These are phyloP conservation scores for Strobilomyces echinocephalus DNA, from an alignment of 768 basidiomycete species.

Conservation along the genomic window DNA sequence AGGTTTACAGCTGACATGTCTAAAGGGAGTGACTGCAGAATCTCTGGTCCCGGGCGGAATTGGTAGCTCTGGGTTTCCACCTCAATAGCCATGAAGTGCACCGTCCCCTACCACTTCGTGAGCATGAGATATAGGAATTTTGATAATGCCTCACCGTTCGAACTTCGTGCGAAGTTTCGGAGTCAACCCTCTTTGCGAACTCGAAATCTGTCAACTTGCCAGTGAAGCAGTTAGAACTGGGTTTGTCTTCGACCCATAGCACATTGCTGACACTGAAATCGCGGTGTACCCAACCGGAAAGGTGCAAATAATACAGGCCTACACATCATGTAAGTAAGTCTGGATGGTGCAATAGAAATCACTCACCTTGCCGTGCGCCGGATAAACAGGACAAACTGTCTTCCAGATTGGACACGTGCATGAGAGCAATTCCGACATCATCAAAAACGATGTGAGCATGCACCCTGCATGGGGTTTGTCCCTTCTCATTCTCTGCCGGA, in stretches of 20 bases:
- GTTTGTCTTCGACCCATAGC: not conserved
- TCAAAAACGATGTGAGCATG: not conserved
- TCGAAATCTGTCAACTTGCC: conserved; percentile 15
- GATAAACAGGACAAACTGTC: not conserved
- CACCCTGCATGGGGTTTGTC: not conserved
- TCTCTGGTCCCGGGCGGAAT: not conserved
- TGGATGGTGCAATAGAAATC: no score
- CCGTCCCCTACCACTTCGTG: conserved; percentile 5
- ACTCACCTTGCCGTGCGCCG: not conserved
- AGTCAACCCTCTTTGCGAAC: conserved; percentile 3
- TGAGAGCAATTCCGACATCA: not conserved
- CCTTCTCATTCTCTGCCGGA: not conserved
- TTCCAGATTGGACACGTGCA: not conserved
- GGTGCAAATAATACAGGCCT: not conserved
- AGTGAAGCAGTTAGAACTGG: not conserved
- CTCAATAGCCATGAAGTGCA: conserved; percentile 12
- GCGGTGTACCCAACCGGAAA: not conserved
- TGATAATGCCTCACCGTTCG: conserved; percentile 5
- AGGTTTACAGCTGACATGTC: not conserved
- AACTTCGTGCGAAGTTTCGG: not conserved
- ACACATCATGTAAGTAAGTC: not conserved
- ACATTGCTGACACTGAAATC: not conserved
- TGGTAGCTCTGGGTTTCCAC: not conserved
- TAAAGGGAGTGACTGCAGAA: not conserved
- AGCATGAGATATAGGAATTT: not conserved